These are phyloP conservation scores for Suillus decipiens DNA, from an alignment of 768 basidiomycete genomes.

Conservation along the genomic window DNA sequence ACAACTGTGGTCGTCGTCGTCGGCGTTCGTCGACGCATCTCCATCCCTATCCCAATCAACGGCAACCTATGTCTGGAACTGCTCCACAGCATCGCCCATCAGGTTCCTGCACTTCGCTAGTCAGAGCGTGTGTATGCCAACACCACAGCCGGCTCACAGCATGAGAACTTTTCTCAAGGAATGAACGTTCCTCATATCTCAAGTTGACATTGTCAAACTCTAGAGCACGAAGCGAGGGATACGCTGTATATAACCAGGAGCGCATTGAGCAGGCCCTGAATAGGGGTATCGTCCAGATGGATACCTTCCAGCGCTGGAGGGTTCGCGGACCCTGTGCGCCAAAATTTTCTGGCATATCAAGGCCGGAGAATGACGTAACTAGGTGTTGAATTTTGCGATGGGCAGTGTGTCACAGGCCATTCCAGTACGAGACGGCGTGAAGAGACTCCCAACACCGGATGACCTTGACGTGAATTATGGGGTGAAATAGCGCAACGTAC, in stretches of 20 bases:
- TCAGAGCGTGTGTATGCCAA: not conserved
- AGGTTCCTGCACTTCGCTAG: not conserved
- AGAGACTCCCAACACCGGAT: no score
- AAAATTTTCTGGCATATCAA: no score
- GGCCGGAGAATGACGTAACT: no score
- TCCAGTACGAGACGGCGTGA: no score
- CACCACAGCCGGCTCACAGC: not conserved
- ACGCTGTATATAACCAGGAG: not conserved
- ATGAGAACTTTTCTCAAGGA: not conserved
- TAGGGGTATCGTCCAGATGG: not conserved
- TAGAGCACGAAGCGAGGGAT: not conserved
- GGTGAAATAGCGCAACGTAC: no score
- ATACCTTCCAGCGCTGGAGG: not conserved
- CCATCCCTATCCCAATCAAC: conserved; percentile 23
- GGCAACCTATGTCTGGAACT: conserved; percentile 11
- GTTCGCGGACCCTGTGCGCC: no score
- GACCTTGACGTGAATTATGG: no score
- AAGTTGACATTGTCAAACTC: not conserved
- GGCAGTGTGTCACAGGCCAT: no score
- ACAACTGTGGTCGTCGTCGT: not conserved
- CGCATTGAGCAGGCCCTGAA: not conserved
- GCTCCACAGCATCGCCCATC: not conserved
- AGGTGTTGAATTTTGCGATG: no score
- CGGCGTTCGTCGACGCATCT: not conserved
- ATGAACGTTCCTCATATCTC: not conserved